phyloP scores from a whole-genome alignment of 2,329 filamentous ascomycete species.

The Epichloe baconii region DNA sequence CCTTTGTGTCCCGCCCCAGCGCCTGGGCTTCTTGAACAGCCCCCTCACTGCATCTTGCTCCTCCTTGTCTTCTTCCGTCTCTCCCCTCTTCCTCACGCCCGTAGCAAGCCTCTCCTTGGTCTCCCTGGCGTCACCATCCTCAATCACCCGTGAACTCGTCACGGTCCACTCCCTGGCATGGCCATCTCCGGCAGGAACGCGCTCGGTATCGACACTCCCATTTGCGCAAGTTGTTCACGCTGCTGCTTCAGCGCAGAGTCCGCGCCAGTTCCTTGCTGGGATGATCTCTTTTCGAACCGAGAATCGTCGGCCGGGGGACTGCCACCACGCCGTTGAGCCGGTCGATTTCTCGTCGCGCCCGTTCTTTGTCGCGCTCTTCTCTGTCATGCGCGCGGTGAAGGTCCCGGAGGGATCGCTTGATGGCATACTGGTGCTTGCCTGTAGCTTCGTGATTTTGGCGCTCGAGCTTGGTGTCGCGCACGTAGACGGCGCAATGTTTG shows the following conservation, averaged over 20 bases:
- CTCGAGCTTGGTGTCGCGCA: conserved; percentile 87
- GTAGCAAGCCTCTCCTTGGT: conserved; percentile 29
- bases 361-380: conserved; percentile 67
- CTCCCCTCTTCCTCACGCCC: conserved; percentile 50
- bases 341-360: conserved; percentile 73
- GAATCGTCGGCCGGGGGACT: not conserved
- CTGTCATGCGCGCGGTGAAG: conserved; percentile 76
- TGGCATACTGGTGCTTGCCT: conserved; percentile 66
- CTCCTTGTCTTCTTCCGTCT: conserved; percentile 46
- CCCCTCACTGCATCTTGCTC: conserved; percentile 45
- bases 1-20: conserved; percentile 41
- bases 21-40: conserved; percentile 45
- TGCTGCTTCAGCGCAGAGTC: conserved; percentile 66
- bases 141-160: conserved; percentile 47
- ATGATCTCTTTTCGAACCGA: not conserved
- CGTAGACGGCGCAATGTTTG: conserved; percentile 85
- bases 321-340: conserved; percentile 67
- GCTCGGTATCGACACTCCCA: conserved; percentile 77
- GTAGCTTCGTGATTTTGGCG: conserved; percentile 81
- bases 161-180: conserved; percentile 78
- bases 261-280: not conserved
- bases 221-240: conserved; percentile 71
- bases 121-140: conserved; percentile 24
- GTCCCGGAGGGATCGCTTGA: conserved; percentile 82
- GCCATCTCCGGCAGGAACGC: conserved; percentile 70